Evolutionary conservation across 805 yeast genomes (phyloP).

Genomic region (Candida alai): DNA sequence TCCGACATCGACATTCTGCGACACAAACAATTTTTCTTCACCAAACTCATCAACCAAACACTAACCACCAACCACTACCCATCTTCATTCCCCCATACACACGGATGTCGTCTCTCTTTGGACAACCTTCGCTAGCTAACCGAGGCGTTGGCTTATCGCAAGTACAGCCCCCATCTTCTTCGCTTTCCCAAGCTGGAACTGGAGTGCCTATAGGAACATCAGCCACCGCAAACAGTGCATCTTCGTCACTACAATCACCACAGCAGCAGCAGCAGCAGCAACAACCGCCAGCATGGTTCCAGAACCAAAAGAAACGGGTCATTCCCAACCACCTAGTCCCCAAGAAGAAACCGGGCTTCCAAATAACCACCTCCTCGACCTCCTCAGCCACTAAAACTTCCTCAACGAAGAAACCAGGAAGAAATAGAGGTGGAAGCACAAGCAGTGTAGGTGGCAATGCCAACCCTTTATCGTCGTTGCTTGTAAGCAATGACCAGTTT

Average conservation of each 20-base stretch:
- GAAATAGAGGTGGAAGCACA: neutral
- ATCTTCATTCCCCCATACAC: too few species aligned
- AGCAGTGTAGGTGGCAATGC: neutral
- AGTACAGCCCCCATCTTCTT: neutral
- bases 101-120: too few species aligned
- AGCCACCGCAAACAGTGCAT: neutral
- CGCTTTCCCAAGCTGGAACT: neutral
- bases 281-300: conserved; percentile 35
- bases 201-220: conserved; percentile 2
- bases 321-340: conserved; percentile 42
- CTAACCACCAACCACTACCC: too few species aligned
- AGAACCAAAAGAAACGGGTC: conserved; percentile 29
- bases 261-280: conserved; percentile 8
- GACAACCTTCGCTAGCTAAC: too few species aligned
- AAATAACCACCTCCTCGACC: conserved; percentile 16
- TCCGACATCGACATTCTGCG: too few species aligned
- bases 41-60: too few species aligned
- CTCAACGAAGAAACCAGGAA: neutral
- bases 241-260: conserved; percentile 4
- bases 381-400: conserved; percentile 5
- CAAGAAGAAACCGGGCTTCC: conserved; percentile 38
- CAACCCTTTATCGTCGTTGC: neutral
- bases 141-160: too few species aligned
- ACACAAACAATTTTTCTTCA: too few species aligned
- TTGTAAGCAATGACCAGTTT: conserved; percentile 19